Conservation (phyloP, 768 basidiomycete genomes). For the Hydnum rufescens region DNA sequence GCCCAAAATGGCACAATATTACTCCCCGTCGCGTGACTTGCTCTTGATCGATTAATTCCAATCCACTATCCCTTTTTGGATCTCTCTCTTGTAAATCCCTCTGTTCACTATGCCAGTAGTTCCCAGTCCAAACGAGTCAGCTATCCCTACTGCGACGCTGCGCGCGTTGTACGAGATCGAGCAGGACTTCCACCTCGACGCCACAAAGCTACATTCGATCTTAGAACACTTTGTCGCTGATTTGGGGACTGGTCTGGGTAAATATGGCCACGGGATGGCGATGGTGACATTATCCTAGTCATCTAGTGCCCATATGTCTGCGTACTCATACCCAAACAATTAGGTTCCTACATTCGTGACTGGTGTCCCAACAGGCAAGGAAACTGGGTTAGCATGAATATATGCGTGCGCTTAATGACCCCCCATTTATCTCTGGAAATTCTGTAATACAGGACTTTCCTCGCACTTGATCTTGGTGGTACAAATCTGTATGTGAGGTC, state of each 20-base stretch:
- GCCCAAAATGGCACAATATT: too few relatives aligned
- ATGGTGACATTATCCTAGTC: too few relatives aligned
- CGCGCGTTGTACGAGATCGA: slow-evolving; percentile 44
- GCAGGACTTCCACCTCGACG: slow-evolving; percentile 46
- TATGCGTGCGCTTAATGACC: background rate
- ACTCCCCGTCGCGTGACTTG: too few relatives aligned
- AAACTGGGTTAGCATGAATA: slow-evolving; percentile 51
- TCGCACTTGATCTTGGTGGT: slow-evolving; percentile 91
- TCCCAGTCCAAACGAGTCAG: too few relatives aligned
- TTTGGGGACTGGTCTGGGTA: slow-evolving; percentile 47
- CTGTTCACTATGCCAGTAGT: too few relatives aligned
- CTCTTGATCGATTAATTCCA: too few relatives aligned
- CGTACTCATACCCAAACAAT: too few relatives aligned
- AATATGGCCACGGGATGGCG: slow-evolving; percentile 67
- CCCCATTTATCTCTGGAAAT: background rate
- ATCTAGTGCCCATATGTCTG: too few relatives aligned
- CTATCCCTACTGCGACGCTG: slow-evolving; percentile 22
- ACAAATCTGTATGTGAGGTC: slow-evolving; percentile 88
- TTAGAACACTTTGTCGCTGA: slow-evolving; percentile 66
- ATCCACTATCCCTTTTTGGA: too few relatives aligned
- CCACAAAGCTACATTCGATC: slow-evolving; percentile 43
- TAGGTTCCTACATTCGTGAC: slow-evolving; percentile 90
- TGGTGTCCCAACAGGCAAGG: slow-evolving; percentile 84
- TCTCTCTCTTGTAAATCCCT: too few relatives aligned
- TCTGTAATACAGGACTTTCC: slow-evolving; percentile 48